phyloP scores from a whole-genome alignment of 2,329 filamentous ascomycete species.

The Colletotrichum lindemuthianum region DNA sequence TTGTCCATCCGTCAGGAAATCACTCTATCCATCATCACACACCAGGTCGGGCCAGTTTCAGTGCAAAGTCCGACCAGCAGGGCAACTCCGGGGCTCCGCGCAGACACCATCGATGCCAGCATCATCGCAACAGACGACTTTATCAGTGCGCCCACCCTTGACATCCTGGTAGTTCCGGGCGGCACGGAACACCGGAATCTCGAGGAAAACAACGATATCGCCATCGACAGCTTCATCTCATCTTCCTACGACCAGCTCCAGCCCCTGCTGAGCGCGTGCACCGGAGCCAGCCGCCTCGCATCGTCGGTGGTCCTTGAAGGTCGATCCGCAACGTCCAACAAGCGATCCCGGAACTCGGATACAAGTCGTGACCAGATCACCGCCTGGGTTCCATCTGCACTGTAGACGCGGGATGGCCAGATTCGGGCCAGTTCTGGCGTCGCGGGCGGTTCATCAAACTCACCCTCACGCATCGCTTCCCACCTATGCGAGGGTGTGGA shows the following conservation, averaged over 20 bases:
- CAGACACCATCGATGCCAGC: conserved; percentile 9
- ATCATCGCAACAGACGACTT: conserved; percentile 51
- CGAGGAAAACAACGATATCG: conserved; percentile 32
- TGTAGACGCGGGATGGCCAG: conserved; percentile 70
- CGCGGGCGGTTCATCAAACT: conserved; percentile 53
- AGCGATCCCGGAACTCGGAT: conserved; percentile 58
- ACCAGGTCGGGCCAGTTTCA: conserved; percentile 43
- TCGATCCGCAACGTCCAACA: conserved; percentile 69
- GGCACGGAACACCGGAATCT: conserved; percentile 45
- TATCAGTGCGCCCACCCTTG: conserved; percentile 42
- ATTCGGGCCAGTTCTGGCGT: conserved; percentile 72
- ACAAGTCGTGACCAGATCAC: conserved; percentile 54
- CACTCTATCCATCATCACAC: conserved; percentile 42
- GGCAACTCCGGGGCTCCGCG: not conserved
- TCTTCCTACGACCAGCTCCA: conserved; percentile 53
- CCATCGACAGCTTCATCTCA: conserved; percentile 54
- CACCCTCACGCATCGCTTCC: not conserved
- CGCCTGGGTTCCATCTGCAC: conserved; percentile 64
- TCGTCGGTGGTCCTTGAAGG: conserved; percentile 66
- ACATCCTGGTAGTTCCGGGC: conserved; percentile 52
- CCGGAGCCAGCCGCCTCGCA: conserved; percentile 65
- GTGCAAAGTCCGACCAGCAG: conserved; percentile 33
- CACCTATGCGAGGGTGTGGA: too few species aligned
- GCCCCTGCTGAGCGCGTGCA: conserved; percentile 71
- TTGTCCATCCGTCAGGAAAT: not conserved